Evolutionary conservation across 345 rosid species (phyloP).

Genomic region (Rhizophora mangle): DNA sequence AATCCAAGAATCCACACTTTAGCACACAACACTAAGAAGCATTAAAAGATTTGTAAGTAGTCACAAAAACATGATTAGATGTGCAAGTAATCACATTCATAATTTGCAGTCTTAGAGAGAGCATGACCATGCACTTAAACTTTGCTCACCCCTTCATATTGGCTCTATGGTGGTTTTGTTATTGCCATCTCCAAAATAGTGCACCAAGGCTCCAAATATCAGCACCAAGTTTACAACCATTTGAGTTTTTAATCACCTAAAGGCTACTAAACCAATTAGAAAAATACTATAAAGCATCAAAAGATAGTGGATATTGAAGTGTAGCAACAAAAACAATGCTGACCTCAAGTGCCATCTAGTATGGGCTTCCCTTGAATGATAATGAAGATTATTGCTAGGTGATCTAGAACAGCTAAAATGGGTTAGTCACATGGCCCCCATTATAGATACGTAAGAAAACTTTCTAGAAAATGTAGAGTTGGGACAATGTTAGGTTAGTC

Average conservation of each 20-base stretch:
- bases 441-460: neutral
- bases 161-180: conserved; percentile 80
- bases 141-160: conserved; percentile 69
- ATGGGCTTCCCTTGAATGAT: conserved; percentile 79
- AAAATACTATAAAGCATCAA: neutral
- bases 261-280: neutral
- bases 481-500: no score
- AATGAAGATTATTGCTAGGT: conserved; percentile 70
- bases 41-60: no score
- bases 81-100: neutral
- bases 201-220: conserved; percentile 86
- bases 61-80: neutral
- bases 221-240: conserved; percentile 66
- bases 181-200: conserved; percentile 85
- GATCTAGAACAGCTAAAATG: conserved; percentile 38
- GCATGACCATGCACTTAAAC: neutral
- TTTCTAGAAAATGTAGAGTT: neutral
- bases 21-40: neutral
- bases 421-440: conserved; percentile 1
- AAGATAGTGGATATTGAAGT: neutral
- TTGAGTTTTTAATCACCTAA: conserved; percentile 63
- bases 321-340: neutral
- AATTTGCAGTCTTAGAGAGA: neutral
- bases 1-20: conserved; percentile 3
- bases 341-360: conserved; percentile 90